phyloP scores from a whole-genome alignment of 345 rosid genomes.

The Eucalyptus curtisii region DNA sequence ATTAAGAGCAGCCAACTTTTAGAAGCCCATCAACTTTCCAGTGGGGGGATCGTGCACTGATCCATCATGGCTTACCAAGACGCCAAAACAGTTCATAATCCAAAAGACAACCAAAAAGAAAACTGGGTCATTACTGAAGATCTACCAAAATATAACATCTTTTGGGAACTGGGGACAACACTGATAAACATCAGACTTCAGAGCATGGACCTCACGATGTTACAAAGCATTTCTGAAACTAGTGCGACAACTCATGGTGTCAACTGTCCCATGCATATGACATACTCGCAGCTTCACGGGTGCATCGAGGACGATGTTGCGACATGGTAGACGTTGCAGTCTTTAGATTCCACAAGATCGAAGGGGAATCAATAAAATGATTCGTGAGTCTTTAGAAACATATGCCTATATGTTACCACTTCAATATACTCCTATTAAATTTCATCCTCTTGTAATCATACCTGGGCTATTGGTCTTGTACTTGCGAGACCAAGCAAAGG shows the following conservation, averaged over 20 bases:
- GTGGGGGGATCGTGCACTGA: not conserved
- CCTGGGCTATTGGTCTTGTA: not conserved
- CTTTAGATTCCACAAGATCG: not conserved
- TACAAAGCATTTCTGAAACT: not conserved
- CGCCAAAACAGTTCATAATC: not conserved
- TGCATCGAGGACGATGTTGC: not conserved
- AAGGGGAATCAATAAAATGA: not conserved
- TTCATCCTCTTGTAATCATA: not conserved
- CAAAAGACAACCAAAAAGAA: not conserved
- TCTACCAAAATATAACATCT: not conserved
- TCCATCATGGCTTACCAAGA: not conserved
- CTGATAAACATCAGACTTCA: not conserved
- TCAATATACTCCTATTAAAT: not conserved
- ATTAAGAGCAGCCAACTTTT: not conserved
- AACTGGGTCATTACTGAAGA: rapidly evolving
- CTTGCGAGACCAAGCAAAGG: not conserved
- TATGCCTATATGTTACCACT: not conserved
- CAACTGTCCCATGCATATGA: not conserved
- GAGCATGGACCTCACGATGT: not conserved
- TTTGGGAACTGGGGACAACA: not conserved
- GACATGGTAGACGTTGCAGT: not conserved
- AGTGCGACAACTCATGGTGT: not conserved
- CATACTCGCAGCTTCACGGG: not conserved
- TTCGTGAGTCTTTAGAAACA: not conserved
- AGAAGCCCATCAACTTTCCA: not conserved